Percentiles rank a stretch among this genome's conserved stretches.
phyloP scores from a whole-genome alignment of 2,329 filamentous ascomycete genomes.

The Penicillium sp. region DNA sequence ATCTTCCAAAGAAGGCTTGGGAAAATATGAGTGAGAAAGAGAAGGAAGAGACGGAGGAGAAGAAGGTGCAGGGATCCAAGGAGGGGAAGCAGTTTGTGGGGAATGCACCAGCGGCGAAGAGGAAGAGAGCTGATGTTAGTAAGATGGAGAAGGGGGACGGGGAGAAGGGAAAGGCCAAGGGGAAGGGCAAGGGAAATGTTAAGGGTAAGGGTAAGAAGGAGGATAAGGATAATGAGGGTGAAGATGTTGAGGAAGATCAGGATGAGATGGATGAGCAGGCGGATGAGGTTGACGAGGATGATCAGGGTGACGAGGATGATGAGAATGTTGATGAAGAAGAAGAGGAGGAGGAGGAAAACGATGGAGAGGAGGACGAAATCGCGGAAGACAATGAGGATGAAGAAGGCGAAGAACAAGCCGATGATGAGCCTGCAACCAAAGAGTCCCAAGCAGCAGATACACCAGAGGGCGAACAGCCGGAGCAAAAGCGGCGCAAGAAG shows the following conservation, averaged over 20 bases:
- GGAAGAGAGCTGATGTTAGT: constrained; percentile 44
- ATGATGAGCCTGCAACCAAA: background rate
- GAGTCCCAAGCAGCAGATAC: background rate
- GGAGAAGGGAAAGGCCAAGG: background rate
- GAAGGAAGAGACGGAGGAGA: constrained; percentile 54
- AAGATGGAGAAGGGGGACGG: constrained; percentile 29
- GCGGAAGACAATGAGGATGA: background rate
- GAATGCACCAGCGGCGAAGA: constrained; percentile 50
- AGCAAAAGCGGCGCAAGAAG: background rate
- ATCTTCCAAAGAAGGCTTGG: constrained; percentile 55
- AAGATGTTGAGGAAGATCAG: background rate
- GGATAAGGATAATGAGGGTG: background rate
- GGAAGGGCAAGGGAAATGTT: background rate
- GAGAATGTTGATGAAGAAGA: background rate
- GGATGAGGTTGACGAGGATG: constrained; percentile 21
- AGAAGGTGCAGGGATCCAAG: constrained; percentile 35
- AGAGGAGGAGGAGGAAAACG: background rate
- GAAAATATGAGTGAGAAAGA: constrained; percentile 53
- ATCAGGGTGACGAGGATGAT: constrained; percentile 18
- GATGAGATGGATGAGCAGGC: constrained; percentile 22
- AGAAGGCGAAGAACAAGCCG: constrained; percentile 1
- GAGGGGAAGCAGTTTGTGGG: constrained; percentile 51
- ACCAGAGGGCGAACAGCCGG: background rate
- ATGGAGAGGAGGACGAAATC: background rate
- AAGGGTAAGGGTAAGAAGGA: background rate